phyloP scores from a whole-genome alignment of 768 basidiomycete genomes.

The Macrocybe gigantea region DNA sequence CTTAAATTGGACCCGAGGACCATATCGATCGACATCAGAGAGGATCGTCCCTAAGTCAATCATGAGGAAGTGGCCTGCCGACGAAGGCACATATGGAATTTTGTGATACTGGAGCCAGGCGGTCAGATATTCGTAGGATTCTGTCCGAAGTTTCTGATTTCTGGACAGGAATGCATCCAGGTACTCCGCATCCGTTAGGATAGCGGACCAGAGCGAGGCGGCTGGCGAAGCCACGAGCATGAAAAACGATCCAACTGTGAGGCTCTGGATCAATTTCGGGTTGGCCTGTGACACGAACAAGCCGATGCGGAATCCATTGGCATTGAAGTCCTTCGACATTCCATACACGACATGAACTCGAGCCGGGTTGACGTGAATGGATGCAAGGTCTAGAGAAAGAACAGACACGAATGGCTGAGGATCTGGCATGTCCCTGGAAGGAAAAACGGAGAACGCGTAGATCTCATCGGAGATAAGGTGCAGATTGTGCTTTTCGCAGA shows the following conservation, averaged over 20 bases:
- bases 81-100: conserved; percentile 10
- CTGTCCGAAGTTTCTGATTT: conserved; percentile 10
- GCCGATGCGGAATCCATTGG: conserved; percentile 20
- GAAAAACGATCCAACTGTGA: conserved; percentile 13
- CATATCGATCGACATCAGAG: conserved; percentile 2
- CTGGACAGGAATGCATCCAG: conserved; percentile 11
- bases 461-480: conserved; percentile 24
- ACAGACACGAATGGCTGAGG: conserved; percentile 17
- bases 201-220: conserved; percentile 15
- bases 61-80: conserved; percentile 14
- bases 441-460: conserved; percentile 19
- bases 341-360: conserved; percentile 21
- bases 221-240: conserved; percentile 15
- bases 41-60: conserved; percentile 10
- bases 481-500: conserved; percentile 15
- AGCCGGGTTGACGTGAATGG: conserved; percentile 12
- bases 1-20: not conserved
- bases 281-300: conserved; percentile 13
- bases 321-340: conserved; percentile 24
- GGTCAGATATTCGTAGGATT: conserved; percentile 17
- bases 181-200: conserved; percentile 14
- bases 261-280: conserved; percentile 8
- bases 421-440: conserved; percentile 10
- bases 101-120: conserved; percentile 17
- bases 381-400: conserved; percentile 14